Evolutionary conservation across 106 monocot genomes (phyloP), one percentile per base, ranked within the genome.

Genomic region (Chionographis japonica): DNA sequence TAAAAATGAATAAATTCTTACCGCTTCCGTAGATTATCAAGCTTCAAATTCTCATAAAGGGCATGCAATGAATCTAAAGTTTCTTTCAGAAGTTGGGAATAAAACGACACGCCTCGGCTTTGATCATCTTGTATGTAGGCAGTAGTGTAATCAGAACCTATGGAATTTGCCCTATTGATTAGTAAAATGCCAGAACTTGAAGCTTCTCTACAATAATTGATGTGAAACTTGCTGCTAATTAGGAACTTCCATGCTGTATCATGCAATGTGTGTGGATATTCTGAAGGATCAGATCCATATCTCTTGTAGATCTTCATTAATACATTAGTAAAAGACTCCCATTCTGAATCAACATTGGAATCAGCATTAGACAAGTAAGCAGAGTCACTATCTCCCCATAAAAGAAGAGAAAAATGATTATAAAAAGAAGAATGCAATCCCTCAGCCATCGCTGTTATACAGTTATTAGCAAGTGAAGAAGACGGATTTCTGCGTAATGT

Each of bases 11-110:
- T 15, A 8, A 65, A 20, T 10, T 40, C 72, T 89, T 85, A 97
- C 95, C 63, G 62, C 71, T 92, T 97, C 11, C 95, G 83, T 62
- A 97, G 82, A 67, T 56, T 83, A 75, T 92, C 73, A 59, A 97
- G 89, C 74, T 97, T 97, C 70, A 97, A 72, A 53, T 70, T 89
- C 73, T 97, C 95, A 83, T 97, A 97, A 14, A 97, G 74, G 57
- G 89, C 77, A 84, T 97, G 95, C 63, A 97, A 81, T 8, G 89
- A 75, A 75, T 92, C 92, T 61, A 97, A 72, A 19, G 75, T 76
- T 74, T 84, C 92, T 12, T 37, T 80, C 40, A 89, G 43, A 75
- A 92, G 72, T 62, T 79, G 84, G 62, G 60, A 17, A 66, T 84
- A 85, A 79, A 80, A 80, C 72, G 80, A 64, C 37, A 58, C 46